Evolutionary conservation across 2,329 filamentous ascomycete genomes (phyloP).

Genomic region (Talaromyces piceae): DNA sequence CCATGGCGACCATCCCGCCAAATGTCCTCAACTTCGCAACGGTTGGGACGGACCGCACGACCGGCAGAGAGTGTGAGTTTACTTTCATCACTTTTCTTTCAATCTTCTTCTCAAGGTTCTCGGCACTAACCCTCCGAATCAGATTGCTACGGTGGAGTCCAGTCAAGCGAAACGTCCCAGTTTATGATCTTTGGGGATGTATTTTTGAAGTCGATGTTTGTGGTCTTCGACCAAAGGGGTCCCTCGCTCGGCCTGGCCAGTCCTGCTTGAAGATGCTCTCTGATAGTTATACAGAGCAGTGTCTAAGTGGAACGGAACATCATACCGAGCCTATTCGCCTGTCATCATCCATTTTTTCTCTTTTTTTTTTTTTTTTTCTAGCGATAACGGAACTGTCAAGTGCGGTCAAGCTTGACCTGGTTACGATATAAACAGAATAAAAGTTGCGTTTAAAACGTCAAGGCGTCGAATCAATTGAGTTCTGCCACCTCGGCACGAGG

Average conservation of each 20-base stretch:
- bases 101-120: neutral
- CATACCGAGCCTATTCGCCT: too few relatives aligned
- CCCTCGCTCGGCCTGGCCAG: constrained; percentile 47
- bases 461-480: too few relatives aligned
- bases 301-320: too few relatives aligned
- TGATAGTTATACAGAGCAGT: too few relatives aligned
- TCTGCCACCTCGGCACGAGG: too few relatives aligned
- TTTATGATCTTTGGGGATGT: constrained; percentile 55
- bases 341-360: neutral
- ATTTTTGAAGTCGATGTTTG: constrained; percentile 54
- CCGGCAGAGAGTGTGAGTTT: constrained; percentile 32
- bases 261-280: constrained; percentile 24
- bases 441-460: too few relatives aligned
- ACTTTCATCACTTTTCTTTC: neutral
- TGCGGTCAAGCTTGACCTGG: too few relatives aligned
- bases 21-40: constrained; percentile 50
- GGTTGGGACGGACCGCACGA: constrained; percentile 40
- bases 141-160: constrained; percentile 54
- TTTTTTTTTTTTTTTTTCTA: too few relatives aligned
- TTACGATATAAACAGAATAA: too few relatives aligned
- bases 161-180: constrained; percentile 49
- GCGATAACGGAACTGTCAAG: too few relatives aligned
- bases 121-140: constrained; percentile 8
- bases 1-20: constrained; percentile 48
- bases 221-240: constrained; percentile 48